These are phyloP conservation scores for Trichosporon asahii DNA, from an alignment of 1,284 basidiomycete species.

Conservation along the genomic window DNA sequence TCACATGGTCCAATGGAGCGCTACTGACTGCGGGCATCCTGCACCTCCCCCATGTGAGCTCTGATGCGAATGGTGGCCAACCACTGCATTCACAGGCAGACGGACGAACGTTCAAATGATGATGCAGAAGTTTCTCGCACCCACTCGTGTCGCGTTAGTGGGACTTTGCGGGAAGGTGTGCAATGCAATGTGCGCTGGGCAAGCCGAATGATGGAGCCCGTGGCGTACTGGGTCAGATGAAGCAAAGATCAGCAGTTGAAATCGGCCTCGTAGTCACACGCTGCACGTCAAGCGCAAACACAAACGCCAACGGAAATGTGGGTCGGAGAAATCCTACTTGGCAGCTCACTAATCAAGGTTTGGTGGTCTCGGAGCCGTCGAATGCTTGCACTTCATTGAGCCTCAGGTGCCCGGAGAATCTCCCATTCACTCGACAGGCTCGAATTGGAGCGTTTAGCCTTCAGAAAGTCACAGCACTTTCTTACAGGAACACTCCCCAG, in stretches of 20 bases:
- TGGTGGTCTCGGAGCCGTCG: not conserved
- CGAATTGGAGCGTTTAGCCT: not conserved
- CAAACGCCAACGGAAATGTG: not conserved
- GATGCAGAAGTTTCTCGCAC: not conserved
- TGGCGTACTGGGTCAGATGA: not conserved
- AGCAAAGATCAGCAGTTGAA: not conserved
- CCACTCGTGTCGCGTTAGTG: not conserved
- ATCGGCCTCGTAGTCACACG: not conserved
- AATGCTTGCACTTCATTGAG: not conserved
- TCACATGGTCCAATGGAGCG: not conserved
- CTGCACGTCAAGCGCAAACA: not conserved
- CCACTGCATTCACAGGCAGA: not conserved
- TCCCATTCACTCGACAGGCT: not conserved
- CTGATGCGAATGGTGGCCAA: not conserved
- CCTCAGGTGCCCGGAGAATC: constrained; percentile 3
- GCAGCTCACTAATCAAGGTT: not conserved
- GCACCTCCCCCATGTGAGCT: no score
- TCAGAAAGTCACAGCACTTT: not conserved
- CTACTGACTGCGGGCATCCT: no score
- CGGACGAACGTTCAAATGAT: not conserved
- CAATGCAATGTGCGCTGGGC: not conserved
- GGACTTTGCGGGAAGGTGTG: not conserved
- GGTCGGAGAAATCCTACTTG: constrained; percentile 3
- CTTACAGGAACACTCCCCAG: constrained; percentile 3
- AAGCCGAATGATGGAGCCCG: not conserved